A percentile compares a stretch with the other conserved stretches of the same genome.
phyloP scores from a whole-genome alignment of 371 early-diverging fungal genomes.

The Haplosporangium sp. region DNA sequence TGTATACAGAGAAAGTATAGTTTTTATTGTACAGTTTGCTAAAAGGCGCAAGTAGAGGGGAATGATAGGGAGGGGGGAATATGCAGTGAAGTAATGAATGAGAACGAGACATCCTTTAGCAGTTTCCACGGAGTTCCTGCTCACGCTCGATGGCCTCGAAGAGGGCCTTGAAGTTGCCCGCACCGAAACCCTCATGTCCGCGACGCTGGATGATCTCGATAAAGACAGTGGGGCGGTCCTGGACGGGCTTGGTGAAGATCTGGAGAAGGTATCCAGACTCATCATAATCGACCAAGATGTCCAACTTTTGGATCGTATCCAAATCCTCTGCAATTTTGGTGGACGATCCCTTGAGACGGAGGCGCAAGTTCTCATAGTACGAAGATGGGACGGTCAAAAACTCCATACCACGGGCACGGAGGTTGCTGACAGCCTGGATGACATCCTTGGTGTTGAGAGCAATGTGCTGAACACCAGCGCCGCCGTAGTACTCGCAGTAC shows the following conservation, averaged over 20 bases:
- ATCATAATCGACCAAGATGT: conserved; percentile 96
- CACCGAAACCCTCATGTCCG: conserved; percentile 96
- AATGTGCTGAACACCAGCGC: conserved; percentile 96
- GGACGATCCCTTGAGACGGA: conserved; percentile 73
- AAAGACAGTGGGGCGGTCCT: conserved; percentile 97
- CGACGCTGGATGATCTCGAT: conserved; percentile 96
- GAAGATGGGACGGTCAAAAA: conserved; percentile 88
- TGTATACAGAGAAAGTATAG: not conserved
- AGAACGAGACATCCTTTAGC: conserved; percentile 54
- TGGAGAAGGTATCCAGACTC: conserved; percentile 96
- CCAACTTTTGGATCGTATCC: conserved; percentile 81
- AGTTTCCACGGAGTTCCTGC: conserved; percentile 92
- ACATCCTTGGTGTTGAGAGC: conserved; percentile 92
- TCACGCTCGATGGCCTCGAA: conserved; percentile 96
- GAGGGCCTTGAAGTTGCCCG: conserved; percentile 97
- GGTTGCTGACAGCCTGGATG: conserved; percentile 81
- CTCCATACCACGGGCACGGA: conserved; percentile 90
- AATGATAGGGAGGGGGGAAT: not conserved
- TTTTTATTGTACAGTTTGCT: conserved; percentile 2
- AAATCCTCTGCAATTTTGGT: conserved; percentile 86
- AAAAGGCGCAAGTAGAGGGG: not conserved
- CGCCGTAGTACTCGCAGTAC: conserved; percentile 95
- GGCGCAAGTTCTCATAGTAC: conserved; percentile 91
- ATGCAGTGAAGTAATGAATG: not conserved
- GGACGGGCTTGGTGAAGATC: conserved; percentile 93